Base-by-base conservation (phyloP, 805 yeast genomes). In the Yarrowia sp. region DNA sequence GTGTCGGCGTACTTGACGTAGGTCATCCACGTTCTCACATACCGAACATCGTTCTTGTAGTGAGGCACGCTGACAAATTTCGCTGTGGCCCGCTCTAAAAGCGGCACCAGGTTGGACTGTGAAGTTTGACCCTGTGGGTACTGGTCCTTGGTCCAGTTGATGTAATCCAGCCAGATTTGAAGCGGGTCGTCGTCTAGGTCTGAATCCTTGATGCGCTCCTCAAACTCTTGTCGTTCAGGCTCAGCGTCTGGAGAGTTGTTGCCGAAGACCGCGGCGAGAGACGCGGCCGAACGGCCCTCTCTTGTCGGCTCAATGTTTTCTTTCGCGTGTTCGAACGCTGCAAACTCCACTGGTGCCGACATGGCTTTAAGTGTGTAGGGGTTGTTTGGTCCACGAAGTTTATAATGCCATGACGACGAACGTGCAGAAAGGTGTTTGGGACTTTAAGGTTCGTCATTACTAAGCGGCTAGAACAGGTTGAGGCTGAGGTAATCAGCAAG, bases 21-120 rank as follows among this genome's bases (percentile, higher is more conserved):
- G 69, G 85, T 86, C 43, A 92, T 74, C 98, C 99, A 93, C 1
- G 92, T 81, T 67, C 81, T 82, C 58, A 93, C 74, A 71, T 89
- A 92, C 55, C 98, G 76, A 1, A 93, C 85, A 73, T 93, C 98
- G 73, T 92, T 88, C 66, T 85, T 86, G 73, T 92, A 93, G 67
- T 84, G 85, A 0, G 76, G 75, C 36, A 81, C 82, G 69, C 88
- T 89, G 70, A 86, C 79, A 72, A 90, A 89, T 66, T 80, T 80
- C 43, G 85, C 81, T 0, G 96, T 86, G 69, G 95, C 88, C 53
- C 87, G 77, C 71, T 90, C 96, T 38, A 92, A 77, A 10, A 89
- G 72, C 14, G 75, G 77, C 3, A 91, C 74, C 58, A 91, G 77
- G 0, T 91, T 92, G 68, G 90, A 86, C 51, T 86, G 87, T 4